These are phyloP conservation scores for Lactifluus subvellereus DNA, from an alignment of 768 basidiomycete species.

Conservation along the genomic window DNA sequence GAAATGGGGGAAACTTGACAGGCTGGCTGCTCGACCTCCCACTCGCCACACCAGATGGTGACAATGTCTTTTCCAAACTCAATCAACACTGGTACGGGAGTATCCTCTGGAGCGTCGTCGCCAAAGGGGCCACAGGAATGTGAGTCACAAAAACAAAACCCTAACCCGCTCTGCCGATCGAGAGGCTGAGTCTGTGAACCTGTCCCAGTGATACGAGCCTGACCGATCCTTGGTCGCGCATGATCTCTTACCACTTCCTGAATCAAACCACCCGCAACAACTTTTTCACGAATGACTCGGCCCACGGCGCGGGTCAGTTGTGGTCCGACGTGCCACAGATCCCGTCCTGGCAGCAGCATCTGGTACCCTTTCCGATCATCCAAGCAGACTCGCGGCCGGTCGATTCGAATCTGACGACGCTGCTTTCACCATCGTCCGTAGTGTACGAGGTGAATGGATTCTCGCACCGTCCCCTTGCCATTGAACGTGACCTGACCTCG, in stretches of 20 bases:
- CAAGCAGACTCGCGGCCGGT: conserved; percentile 49
- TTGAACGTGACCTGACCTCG: background rate
- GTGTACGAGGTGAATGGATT: conserved; percentile 52
- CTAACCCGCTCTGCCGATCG: no score
- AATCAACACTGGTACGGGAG: conserved; percentile 53
- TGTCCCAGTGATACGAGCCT: conserved; percentile 52
- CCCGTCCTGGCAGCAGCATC: conserved; percentile 43
- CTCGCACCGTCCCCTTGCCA: background rate
- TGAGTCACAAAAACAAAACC: conserved; percentile 30
- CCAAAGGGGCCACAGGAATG: conserved; percentile 53
- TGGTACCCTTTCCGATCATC: conserved; percentile 64
- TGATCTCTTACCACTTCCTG: conserved; percentile 68
- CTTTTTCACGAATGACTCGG: conserved; percentile 52
- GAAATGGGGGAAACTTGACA: conserved; percentile 40
- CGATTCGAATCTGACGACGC: conserved; percentile 39
- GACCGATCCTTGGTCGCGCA: conserved; percentile 58
- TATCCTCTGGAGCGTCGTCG: conserved; percentile 47
- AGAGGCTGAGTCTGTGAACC: background rate
- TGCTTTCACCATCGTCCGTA: conserved; percentile 37
- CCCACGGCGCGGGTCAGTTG: conserved; percentile 68
- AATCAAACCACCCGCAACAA: conserved; percentile 55
- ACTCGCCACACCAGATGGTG: conserved; percentile 50
- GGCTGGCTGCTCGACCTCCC: conserved; percentile 57
- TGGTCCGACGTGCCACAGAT: conserved; percentile 54
- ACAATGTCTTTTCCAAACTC: conserved; percentile 38